Percentiles rank a stretch among this genome's conserved stretches.
These are phyloP conservation scores for Coemansia sp. DNA, from an alignment of 192 early-diverging fungal species.

Conservation along the genomic window DNA sequence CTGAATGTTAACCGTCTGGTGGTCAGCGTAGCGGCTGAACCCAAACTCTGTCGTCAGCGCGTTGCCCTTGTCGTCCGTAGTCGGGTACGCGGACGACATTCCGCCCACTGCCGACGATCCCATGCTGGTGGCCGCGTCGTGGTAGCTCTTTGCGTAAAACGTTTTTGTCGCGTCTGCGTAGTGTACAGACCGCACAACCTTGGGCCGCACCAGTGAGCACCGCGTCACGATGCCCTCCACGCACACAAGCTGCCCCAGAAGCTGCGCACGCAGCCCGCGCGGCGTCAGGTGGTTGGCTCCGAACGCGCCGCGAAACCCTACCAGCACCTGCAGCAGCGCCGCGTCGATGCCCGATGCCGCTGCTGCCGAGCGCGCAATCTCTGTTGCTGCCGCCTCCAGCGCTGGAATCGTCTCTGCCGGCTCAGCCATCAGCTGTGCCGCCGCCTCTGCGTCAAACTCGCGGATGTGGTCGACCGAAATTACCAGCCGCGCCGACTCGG, in stretches of 20 bases:
- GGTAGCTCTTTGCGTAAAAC: conserved; percentile 83
- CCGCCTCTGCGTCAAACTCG: conserved; percentile 68
- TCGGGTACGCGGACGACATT: conserved; percentile 69
- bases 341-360: conserved; percentile 19
- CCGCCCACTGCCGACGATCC: conserved; percentile 28
- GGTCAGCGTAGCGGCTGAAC: conserved; percentile 82
- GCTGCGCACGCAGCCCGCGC: conserved; percentile 74
- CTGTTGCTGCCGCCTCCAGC: conserved; percentile 63
- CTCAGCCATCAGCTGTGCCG: conserved; percentile 66
- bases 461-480: conserved; percentile 90
- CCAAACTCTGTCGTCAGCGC: conserved; percentile 92
- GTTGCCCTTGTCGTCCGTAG: conserved; percentile 92
- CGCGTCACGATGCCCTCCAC: conserved; percentile 97
- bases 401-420: conserved; percentile 86
- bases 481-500: conserved; percentile 61
- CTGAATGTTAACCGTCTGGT: conserved; percentile 91
- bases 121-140: conserved; percentile 80
- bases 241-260: conserved; percentile 85
- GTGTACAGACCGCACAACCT: conserved; percentile 88
- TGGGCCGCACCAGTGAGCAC: conserved; percentile 95
- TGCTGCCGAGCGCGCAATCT: conserved; percentile 15
- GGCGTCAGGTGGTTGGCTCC: conserved; percentile 87
- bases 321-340: conserved; percentile 49
- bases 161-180: conserved; percentile 82
- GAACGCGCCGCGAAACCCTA: conserved; percentile 91